Evolutionary conservation across 192 early-diverging fungal genomes (phyloP).

Genomic region (Coemansia reversa): DNA sequence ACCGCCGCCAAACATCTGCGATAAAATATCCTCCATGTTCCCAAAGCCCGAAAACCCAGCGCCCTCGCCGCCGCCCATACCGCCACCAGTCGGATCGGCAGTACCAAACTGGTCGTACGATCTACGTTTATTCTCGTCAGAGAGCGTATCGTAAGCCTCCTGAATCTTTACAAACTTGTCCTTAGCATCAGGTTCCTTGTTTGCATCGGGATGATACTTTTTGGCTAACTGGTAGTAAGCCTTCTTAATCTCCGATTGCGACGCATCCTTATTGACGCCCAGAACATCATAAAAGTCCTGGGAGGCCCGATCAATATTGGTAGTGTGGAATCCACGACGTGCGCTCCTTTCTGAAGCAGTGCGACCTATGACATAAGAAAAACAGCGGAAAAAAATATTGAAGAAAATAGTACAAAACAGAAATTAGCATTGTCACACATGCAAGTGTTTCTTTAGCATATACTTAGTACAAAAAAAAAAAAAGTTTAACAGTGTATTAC

Average conservation of each 20-base stretch:
- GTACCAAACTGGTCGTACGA: slow-evolving; percentile 93
- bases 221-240: slow-evolving; percentile 96
- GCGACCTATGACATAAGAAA: not conserved
- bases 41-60: slow-evolving; percentile 54
- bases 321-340: slow-evolving; percentile 40
- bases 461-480: too few species aligned
- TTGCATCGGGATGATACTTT: slow-evolving; percentile 97
- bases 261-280: slow-evolving; percentile 76
- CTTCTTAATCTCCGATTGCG: slow-evolving; percentile 90
- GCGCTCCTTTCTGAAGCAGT: slow-evolving; percentile 1
- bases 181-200: slow-evolving; percentile 86
- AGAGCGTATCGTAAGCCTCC: slow-evolving; percentile 94
- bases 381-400: not conserved
- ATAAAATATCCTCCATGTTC: slow-evolving; percentile 67
- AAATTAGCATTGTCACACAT: not conserved
- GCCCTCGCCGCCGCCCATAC: slow-evolving; percentile 45
- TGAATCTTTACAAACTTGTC: slow-evolving; percentile 98
- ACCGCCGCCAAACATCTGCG: slow-evolving; percentile 71
- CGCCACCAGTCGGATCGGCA: slow-evolving; percentile 46
- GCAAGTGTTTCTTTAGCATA: too few species aligned
- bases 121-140: slow-evolving; percentile 86
- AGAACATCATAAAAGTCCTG: slow-evolving; percentile 85
- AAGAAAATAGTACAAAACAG: not conserved
- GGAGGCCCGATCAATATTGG: slow-evolving; percentile 29
- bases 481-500: not conserved